Base-by-base conservation (phyloP, 2,329 filamentous ascomycete species). In the Stagonosporopsis cucurbitacearum region DNA sequence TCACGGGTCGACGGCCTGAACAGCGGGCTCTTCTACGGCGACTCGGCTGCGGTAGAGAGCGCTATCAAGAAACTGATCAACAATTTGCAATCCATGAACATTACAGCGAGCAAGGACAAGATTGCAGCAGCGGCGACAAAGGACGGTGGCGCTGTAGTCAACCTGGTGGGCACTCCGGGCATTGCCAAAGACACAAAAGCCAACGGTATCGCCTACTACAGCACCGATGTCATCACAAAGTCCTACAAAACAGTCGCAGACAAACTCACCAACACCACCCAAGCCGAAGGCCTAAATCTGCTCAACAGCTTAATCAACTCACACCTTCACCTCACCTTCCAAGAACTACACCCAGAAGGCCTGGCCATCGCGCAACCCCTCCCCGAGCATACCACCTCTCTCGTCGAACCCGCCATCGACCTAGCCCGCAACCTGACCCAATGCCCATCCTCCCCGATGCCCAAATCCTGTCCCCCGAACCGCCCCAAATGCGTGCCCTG, bases 281-380 rank as follows among this genome's bases (percentile, higher is more conserved):
- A 82, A 13, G 82, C 84, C 26, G 79, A 82, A 41, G 91, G 89
- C 2, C 80, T 94, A 22, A 77, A 78, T 50, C 80, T 83, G 46
- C 84, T 98, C 30, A 88, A 89, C 55, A 79, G 84, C 41, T 83
- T 98, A 56, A 90, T 97, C 71, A 93, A 90, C 68, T 84, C 88
- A 2, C 95, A 98, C 74, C 82, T 98, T 4, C 93, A 97, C 72
- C 83, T 84, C 50, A 89, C 87, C 11, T 98, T 95, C 86, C 92
- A 96, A 70, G 90, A 88, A 65, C 82, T 82, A 20, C 96, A 95
- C 74, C 80, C 85, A 1, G 82, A 84, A 35, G 94, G 95, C 26
- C 88, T 98, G 54, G 85, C 88, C 5, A 86, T 97, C 3, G 80
- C 96, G 39, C 93, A 96, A 72, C 92, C 94, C 0, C 82, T 90